A percentile compares a stretch with the other conserved stretches of the same genome.
Evolutionary conservation across 2,329 filamentous ascomycete species (phyloP).

Genomic region (Knoxdaviesia capensis): DNA sequence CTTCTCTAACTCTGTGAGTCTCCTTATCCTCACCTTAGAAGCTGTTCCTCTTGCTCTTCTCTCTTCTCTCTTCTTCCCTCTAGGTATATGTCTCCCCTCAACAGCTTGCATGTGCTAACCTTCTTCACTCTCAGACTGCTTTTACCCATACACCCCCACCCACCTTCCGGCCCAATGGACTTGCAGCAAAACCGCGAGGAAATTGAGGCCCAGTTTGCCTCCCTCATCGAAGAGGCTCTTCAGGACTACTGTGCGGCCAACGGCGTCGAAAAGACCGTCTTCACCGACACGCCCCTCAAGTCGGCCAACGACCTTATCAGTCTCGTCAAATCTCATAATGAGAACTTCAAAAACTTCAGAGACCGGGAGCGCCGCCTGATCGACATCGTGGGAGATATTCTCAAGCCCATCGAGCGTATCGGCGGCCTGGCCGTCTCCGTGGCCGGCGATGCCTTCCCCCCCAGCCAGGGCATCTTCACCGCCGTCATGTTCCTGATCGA

Average conservation of each 20-base stretch:
- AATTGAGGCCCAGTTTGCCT: slow-evolving; percentile 4
- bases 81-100: too few relatives aligned
- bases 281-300: slow-evolving; percentile 2
- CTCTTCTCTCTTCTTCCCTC: too few relatives aligned
- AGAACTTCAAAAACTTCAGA: slow-evolving; percentile 4
- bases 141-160: too few relatives aligned
- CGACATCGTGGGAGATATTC: slow-evolving; percentile 5
- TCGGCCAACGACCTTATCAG: slow-evolving; percentile 4
- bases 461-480: slow-evolving; percentile 19
- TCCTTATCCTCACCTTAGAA: too few relatives aligned
- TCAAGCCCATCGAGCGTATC: slow-evolving; percentile 18
- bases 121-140: too few relatives aligned
- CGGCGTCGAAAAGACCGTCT: slow-evolving; percentile 1
- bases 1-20: too few relatives aligned
- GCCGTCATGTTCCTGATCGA: slow-evolving; percentile 21
- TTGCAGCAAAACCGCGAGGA: slow-evolving; percentile 1
- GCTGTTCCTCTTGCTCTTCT: too few relatives aligned
- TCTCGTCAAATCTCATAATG: slow-evolving; percentile 4
- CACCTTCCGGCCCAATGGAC: too few relatives aligned
- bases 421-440: slow-evolving; percentile 17
- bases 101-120: too few relatives aligned
- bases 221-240: slow-evolving; percentile 5
- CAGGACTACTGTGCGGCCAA: slow-evolving; percentile 3
- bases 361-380: slow-evolving; percentile 4
- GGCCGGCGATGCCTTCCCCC: slow-evolving; percentile 17